These are phyloP conservation scores for Lachancea thermotolerans DNA, from an alignment of 805 yeast genomes.

Conservation along the genomic window DNA sequence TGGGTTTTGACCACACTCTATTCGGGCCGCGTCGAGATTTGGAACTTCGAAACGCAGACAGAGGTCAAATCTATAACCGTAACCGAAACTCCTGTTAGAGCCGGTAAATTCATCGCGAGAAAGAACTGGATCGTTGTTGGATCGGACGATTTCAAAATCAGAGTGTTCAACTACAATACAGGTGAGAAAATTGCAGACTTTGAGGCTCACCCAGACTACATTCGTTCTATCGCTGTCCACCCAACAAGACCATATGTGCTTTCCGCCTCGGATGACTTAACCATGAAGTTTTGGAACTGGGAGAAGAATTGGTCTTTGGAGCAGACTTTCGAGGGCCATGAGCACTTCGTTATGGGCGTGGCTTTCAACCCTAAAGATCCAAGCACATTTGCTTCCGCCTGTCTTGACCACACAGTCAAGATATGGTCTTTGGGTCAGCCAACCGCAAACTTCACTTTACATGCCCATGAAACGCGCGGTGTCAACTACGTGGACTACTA, in stretches of 20 bases:
- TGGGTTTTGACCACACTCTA: conserved; percentile 91
- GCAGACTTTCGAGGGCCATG: conserved; percentile 92
- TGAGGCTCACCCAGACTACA: conserved; percentile 97
- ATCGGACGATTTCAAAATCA: conserved; percentile 87
- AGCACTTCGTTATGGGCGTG: conserved; percentile 88
- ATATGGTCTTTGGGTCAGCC: conserved; percentile 91
- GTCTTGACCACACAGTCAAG: conserved; percentile 92
- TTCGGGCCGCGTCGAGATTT: conserved; percentile 77
- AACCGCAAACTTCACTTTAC: conserved; percentile 83
- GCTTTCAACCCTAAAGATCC: conserved; percentile 97
- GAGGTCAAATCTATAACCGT: conserved; percentile 87
- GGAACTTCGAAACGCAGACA: conserved; percentile 82
- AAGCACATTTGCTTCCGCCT: conserved; percentile 94
- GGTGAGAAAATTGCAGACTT: conserved; percentile 91
- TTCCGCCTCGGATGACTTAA: conserved; percentile 87
- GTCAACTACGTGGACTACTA: conserved; percentile 95
- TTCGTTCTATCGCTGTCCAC: conserved; percentile 88
- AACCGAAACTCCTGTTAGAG: conserved; percentile 92
- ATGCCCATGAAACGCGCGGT: conserved; percentile 88
- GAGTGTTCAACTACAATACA: conserved; percentile 92
- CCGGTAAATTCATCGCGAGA: conserved; percentile 91
- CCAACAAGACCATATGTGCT: conserved; percentile 86
- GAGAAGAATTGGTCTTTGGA: conserved; percentile 86
- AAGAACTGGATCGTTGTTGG: conserved; percentile 97
- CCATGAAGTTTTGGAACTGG: conserved; percentile 96